Evolutionary conservation across 1,284 basidiomycete species (phyloP), one percentile per base, ranked within the genome.

Genomic region (Cutaneotrichosporon sp.): DNA sequence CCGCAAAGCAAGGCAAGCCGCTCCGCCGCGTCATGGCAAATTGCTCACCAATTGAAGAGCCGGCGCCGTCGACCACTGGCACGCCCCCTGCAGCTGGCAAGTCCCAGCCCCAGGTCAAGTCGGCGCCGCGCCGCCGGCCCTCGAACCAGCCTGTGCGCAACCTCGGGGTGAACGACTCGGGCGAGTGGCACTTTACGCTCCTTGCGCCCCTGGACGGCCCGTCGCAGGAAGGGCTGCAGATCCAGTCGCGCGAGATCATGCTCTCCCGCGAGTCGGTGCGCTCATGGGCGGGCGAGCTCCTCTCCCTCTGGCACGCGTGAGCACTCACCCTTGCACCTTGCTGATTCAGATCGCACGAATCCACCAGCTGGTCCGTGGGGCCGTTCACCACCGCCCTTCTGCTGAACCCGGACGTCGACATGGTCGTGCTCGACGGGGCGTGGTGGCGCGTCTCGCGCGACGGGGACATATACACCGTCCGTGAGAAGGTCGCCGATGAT

Each of bases 381-480:
- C 63, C 63, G n/a, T 62, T 65, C 46, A 54, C 45, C 7, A 59
- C 63, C 7, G 52, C 58, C 18, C 24, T 66, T 8, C 24, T 63
- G 18, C 49, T 50, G 42, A 56, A 43, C 34, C 50, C 54, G 18
- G 59, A 63, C 8, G 61, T 66, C 18, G 65, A 66, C 56, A 63
- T 66, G 61, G 51, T 66, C 11, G 56, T 63, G 5, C 56, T 66
- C 11, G 65, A 66, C 47, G 56, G 50, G 8, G 47, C 50, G 8
- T 66, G 65, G 65, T 66, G 65, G 65, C 58, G 61, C 33, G 46
- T 43, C 47, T 53, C 50, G n/a, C 56, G 59, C 18, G 65, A 63
- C 1, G 61, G 62, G 14, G 56, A 58, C n/a, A 43, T 50, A 25
- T 66, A 63, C 56, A 63, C 61, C 7, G 27, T 66, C 14, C 58